Evolutionary conservation across 176 grass and related monocot species (phyloP), one percentile per base, ranked within the genome.

Genomic region (Rhynchospora tenuis): DNA sequence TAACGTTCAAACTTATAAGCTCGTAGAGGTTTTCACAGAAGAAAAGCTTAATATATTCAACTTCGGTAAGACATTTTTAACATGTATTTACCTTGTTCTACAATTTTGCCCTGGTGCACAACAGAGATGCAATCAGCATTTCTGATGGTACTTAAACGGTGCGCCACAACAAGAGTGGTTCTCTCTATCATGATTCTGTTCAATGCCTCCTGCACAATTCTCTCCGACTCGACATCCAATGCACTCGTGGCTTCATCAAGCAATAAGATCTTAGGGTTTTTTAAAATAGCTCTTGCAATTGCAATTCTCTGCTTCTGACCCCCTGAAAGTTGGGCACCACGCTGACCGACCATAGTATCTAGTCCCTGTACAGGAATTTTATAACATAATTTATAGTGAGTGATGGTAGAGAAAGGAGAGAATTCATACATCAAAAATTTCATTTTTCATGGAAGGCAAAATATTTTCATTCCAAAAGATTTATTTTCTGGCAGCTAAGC

Each of bases 221-320:
- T 47, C 83, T 97, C 94, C 46, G 94, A 97, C 78, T 97, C 91
- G 29, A 87, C 86, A 88, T 97, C 94, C 83, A 97, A 31, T 71
- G 94, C 94, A 80, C 92, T 97, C 66, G 94, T 97, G 83, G 94
- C 94, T 90, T 97, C 94, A 78, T 97, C 94, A 52, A 97, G 85
- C 69, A 97, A 84, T 64, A 97, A 72, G 46, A 97, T 94, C 78
- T 90, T 92, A 67, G 94, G 94, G 43, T 92, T 83, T 85, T 94
- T 97, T 28, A 97, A 67, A 55, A 97, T 92, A 46, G 94, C 94
- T 83, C 94, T 97, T 20, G 94, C 94, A 52, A 97, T 94, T 65
- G 90, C 94, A 88, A 94, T 89, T 73, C 91, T 92, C 81, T 97
- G 94, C 79, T 97, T 94, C 77, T 97, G 94, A 47, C 94, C 94